Evolutionary conservation across 176 grass and related monocot genomes (phyloP).

Genomic region (Musa acuminata): DNA sequence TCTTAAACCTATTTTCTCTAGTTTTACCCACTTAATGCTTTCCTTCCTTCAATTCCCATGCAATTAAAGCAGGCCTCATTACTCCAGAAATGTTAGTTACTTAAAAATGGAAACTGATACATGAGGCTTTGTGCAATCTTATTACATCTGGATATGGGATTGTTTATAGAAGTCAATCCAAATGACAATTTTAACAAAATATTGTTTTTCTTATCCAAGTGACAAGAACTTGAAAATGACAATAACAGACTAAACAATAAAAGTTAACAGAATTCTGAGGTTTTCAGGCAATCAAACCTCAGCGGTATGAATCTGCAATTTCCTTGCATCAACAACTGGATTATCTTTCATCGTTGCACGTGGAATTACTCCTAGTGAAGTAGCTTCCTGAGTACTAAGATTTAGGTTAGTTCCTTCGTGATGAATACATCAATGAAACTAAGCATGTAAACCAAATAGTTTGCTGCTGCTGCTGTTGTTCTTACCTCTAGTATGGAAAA

Average conservation of each 20-base stretch:
- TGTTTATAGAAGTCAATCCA: too few species aligned
- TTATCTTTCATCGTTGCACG: slow-evolving; percentile 58
- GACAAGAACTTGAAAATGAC: not conserved
- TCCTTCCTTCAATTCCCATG: too few species aligned
- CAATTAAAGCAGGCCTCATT: too few species aligned
- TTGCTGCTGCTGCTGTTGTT: slow-evolving; percentile 15
- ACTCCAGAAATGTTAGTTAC: too few species aligned
- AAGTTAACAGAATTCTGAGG: not conserved
- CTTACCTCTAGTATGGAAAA: slow-evolving; percentile 85
- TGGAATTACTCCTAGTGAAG: slow-evolving; percentile 48
- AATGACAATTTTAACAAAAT: too few species aligned
- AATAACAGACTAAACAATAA: not conserved
- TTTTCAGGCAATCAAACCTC: slow-evolving; percentile 36
- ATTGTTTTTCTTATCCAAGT: too few species aligned
- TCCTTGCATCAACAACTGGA: slow-evolving; percentile 69
- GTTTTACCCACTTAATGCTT: too few species aligned
- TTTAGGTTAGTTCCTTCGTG: not conserved
- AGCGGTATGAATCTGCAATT: slow-evolving; percentile 56
- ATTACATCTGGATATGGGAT: too few species aligned
- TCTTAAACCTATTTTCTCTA: too few species aligned
- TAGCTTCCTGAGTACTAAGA: slow-evolving; percentile 50
- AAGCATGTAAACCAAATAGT: not conserved
- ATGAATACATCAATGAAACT: not conserved
- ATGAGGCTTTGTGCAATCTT: too few species aligned
- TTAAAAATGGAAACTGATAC: too few species aligned